phyloP scores from a whole-genome alignment of 108 stramenopile species.

The Cylindrotheca fusiformis region DNA sequence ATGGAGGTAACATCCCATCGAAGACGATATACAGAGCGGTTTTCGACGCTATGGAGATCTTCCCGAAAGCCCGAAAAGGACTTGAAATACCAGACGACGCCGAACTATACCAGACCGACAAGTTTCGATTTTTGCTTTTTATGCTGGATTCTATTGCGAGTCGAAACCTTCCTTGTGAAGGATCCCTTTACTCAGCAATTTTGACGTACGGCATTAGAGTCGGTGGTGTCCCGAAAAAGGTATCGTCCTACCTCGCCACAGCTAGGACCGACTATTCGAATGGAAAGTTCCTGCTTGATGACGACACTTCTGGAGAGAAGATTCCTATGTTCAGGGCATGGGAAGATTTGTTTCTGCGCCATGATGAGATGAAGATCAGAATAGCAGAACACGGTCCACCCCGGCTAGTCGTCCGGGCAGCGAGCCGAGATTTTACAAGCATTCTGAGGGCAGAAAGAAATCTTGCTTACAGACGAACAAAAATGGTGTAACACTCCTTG shows the following conservation, averaged over 20 bases:
- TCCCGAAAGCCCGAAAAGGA: slow-evolving; percentile 7
- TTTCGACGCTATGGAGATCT: slow-evolving; percentile 44
- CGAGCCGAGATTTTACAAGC: slow-evolving; percentile 12
- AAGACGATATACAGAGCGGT: slow-evolving; percentile 54
- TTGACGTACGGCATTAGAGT: slow-evolving; percentile 44
- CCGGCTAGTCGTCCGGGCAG: slow-evolving; percentile 7
- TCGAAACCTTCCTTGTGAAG: slow-evolving; percentile 66
- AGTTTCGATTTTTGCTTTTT: slow-evolving; percentile 68
- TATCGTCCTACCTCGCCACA: slow-evolving; percentile 48
- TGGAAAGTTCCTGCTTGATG: slow-evolving; percentile 12
- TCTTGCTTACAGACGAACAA: slow-evolving; percentile 11
- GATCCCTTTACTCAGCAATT: slow-evolving; percentile 58
- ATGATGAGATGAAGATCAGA: slow-evolving; percentile 23
- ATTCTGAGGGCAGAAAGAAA: slow-evolving; percentile 22
- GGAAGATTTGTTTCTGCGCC: slow-evolving; percentile 28
- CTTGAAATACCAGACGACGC: slow-evolving; percentile 13
- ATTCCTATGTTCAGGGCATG: slow-evolving; percentile 8
- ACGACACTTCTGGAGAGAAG: neutral
- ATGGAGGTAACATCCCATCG: slow-evolving; percentile 69
- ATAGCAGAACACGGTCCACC: slow-evolving; percentile 9
- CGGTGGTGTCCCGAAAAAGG: slow-evolving; percentile 53
- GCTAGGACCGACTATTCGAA: slow-evolving; percentile 17
- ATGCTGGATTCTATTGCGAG: slow-evolving; percentile 57
- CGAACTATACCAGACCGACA: slow-evolving; percentile 16
- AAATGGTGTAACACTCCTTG: slow-evolving; percentile 5